Conservation (phyloP, 306 rosid species). For the Argentina anserina region DNA sequence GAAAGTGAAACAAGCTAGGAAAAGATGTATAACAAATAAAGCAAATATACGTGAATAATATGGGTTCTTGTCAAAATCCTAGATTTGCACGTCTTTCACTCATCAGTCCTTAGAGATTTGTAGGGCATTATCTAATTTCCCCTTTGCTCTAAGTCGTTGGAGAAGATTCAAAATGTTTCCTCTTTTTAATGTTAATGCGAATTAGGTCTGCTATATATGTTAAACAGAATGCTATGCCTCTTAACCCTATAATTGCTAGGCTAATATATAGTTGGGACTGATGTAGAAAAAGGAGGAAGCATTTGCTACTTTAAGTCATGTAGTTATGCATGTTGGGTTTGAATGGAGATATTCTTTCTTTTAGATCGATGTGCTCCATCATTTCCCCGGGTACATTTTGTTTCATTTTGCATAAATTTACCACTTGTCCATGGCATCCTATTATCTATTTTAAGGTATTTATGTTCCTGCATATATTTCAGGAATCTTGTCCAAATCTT, state of each 20-base stretch:
- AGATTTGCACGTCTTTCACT: conserved; percentile 61
- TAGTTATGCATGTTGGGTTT: conserved; percentile 37
- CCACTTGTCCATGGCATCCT: conserved; percentile 25
- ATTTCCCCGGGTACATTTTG: conserved; percentile 40
- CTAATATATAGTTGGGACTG: conserved; percentile 33
- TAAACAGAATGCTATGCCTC: conserved; percentile 36
- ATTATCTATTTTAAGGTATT: conserved; percentile 21
- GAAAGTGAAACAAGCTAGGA: conserved; percentile 48
- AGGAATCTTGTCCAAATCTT: conserved; percentile 49
- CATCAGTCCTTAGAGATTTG: conserved; percentile 53
- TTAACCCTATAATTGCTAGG: background rate
- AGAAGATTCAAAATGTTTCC: conserved; percentile 74
- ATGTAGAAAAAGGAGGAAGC: conserved; percentile 27
- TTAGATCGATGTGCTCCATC: conserved; percentile 32
- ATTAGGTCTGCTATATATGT: conserved; percentile 21
- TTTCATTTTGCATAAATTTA: conserved; percentile 32
- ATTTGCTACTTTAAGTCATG: conserved; percentile 41
- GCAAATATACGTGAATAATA: conserved; percentile 60
- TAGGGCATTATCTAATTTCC: conserved; percentile 56
- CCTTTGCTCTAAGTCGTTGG: conserved; percentile 48
- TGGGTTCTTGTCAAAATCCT: conserved; percentile 88
- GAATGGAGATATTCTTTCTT: conserved; percentile 37
- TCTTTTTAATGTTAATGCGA: conserved; percentile 40
- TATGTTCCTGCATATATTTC: conserved; percentile 10
- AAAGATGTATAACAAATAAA: conserved; percentile 64